Evolutionary conservation across 1,139 yeast genomes (phyloP).

Genomic region (Yamadazyma friedrichii): DNA sequence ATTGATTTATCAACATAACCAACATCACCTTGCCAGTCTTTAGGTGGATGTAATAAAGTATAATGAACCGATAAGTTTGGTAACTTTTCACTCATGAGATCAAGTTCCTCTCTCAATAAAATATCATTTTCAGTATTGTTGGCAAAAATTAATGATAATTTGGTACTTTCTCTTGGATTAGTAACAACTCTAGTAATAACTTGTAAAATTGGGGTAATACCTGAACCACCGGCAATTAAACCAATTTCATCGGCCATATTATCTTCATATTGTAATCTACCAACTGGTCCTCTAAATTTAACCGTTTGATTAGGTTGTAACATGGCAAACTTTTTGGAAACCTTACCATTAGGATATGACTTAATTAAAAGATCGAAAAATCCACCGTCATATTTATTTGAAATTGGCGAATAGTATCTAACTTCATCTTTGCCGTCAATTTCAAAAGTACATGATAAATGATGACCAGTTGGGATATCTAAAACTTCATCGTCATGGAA

Average conservation of each 20-base stretch:
- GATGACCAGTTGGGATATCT: conserved; percentile 72
- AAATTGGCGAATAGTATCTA: conserved; percentile 74
- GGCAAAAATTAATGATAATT: conserved; percentile 61
- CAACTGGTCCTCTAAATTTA: conserved; percentile 76
- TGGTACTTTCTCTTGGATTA: conserved; percentile 62
- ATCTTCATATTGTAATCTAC: conserved; percentile 58
- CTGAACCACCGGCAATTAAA: conserved; percentile 81
- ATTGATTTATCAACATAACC: conserved; percentile 63
- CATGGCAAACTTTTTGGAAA: conserved; percentile 62
- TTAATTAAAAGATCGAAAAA: conserved; percentile 73
- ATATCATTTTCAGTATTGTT: conserved; percentile 75
- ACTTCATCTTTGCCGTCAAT: conserved; percentile 61
- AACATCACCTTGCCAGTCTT: conserved; percentile 53
- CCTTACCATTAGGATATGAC: conserved; percentile 67
- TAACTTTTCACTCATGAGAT: conserved; percentile 60
- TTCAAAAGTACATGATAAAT: conserved; percentile 58
- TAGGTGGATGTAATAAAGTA: conserved; percentile 35
- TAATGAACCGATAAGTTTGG: conserved; percentile 55
- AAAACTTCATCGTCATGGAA: conserved; percentile 58
- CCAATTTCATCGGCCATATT: conserved; percentile 64
- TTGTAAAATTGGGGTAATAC: conserved; percentile 77
- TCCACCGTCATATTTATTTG: conserved; percentile 67
- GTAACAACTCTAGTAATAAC: conserved; percentile 64
- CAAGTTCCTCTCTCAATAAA: conserved; percentile 65
- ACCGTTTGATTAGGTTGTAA: conserved; percentile 65